Evolutionary conservation across 805 yeast species (phyloP), one percentile per base, ranked within the genome.

Genomic region (Yamadazyma phyllophila): DNA sequence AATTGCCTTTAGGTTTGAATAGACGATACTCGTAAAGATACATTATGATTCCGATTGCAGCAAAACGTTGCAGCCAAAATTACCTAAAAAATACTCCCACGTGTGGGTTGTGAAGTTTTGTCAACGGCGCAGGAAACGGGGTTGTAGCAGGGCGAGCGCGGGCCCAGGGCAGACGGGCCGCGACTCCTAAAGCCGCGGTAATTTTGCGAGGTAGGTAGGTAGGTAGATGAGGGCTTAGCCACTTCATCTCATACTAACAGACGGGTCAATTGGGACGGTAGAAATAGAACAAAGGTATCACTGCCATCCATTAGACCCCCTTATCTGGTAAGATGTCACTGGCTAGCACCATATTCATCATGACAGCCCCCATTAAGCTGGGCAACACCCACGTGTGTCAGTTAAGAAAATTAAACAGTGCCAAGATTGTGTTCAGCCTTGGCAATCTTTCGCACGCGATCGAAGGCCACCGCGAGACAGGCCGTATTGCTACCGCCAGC

Each of bases 301-400:
- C 3, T 20, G 24, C 6, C 6, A 4, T 20, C 6, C 24, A 20
- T 3, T 20, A 6, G 24, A 20, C 6, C 24, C 24, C 24, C 6
- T 6, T 20, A 20, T 20, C 24, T 20, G 24, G 24, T 20, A 20
- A 20, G 3, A 20, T 20, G 24, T 20, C 24, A 20, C 24, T 20
- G 24, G 24, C 6, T 3, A 20, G 24, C 24, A 20, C 6, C 6
- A 9, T 32, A 13, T 15, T 32, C 11, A 32, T 32, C 10, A 12
- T 15, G 36, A 32, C 31, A 20, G 13, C 31, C 13, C 13, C 13
- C 11, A 32, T 6, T 13, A 6, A 32, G 24, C 40, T 37, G 24
- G 40, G 40, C 40, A 37, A 9, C 15, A 12, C 40, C 43, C 43
- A 39, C 43, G 43, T 39, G 43, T 39, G 35, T 10, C 36, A 31